A percentile compares a stretch with the other conserved stretches of the same genome.
These are phyloP conservation scores for Sarcodon sp. DNA, from an alignment of 768 basidiomycete species.

Conservation along the genomic window DNA sequence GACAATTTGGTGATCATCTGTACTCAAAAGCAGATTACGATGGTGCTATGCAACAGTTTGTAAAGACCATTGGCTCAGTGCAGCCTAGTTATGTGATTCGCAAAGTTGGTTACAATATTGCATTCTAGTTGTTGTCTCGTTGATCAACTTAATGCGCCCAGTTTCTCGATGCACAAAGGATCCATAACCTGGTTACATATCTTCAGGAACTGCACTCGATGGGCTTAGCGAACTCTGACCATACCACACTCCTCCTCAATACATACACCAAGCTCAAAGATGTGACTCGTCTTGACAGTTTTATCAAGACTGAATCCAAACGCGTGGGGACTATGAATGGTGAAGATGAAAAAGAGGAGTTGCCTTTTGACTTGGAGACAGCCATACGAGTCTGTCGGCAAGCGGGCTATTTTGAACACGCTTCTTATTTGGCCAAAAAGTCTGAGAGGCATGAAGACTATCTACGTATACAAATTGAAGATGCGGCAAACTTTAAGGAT, in stretches of 20 bases:
- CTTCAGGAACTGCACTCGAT: conserved; percentile 88
- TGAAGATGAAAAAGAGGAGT: conserved; percentile 29
- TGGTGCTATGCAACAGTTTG: conserved; percentile 83
- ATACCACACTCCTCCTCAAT: conserved; percentile 92
- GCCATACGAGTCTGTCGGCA: conserved; percentile 95
- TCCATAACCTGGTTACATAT: conserved; percentile 90
- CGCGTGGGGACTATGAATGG: conserved; percentile 27
- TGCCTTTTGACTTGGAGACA: conserved; percentile 95
- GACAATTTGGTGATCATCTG: conserved; percentile 83
- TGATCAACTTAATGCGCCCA: conserved; percentile 17
- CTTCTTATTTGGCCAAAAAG: conserved; percentile 84
- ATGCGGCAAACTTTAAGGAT: conserved; percentile 69
- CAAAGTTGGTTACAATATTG: conserved; percentile 42
- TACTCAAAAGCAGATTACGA: conserved; percentile 90
- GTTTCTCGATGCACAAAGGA: conserved; percentile 95
- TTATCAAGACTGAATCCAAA: conserved; percentile 80
- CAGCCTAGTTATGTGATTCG: conserved; percentile 95
- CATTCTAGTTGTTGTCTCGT: background rate
- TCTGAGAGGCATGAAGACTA: conserved; percentile 91
- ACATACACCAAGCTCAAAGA: conserved; percentile 97
- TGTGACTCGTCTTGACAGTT: conserved; percentile 73
- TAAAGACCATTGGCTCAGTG: conserved; percentile 79
- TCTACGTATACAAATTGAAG: conserved; percentile 88
- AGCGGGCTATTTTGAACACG: conserved; percentile 93
- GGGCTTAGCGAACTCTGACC: conserved; percentile 88